Conservation (phyloP, 2,329 filamentous ascomycete species). For the Aspergillus amoenus region DNA sequence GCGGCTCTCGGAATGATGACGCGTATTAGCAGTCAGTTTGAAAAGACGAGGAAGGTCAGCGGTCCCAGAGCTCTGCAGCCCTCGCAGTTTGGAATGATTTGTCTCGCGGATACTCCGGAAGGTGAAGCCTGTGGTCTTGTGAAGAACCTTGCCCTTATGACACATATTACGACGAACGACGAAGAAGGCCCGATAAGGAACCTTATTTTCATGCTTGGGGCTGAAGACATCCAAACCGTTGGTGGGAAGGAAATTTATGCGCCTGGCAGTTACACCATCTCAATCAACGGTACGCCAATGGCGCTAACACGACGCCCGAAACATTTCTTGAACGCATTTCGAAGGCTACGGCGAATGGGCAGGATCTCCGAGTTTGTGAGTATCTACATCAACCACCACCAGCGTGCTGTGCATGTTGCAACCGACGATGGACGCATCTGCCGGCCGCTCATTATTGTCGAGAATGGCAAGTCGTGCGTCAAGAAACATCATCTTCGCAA, state of each 20-base stretch:
- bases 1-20: constrained; percentile 99
- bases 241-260: constrained; percentile 84
- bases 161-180: constrained; percentile 95
- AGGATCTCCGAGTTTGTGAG: constrained; percentile 95
- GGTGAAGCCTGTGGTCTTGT: constrained; percentile 97
- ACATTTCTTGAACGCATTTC: constrained; percentile 79
- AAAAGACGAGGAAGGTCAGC: constrained; percentile 95
- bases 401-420: constrained; percentile 88
- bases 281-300: constrained; percentile 92
- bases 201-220: constrained; percentile 81
- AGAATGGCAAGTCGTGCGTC: constrained; percentile 80
- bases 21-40: constrained; percentile 95
- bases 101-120: constrained; percentile 95
- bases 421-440: constrained; percentile 97
- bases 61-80: constrained; percentile 94
- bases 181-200: constrained; percentile 87
- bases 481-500: constrained; percentile 75
- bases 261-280: constrained; percentile 81
- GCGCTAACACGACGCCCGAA: constrained; percentile 85
- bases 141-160: constrained; percentile 98
- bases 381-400: constrained; percentile 92
- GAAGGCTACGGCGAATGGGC: constrained; percentile 81
- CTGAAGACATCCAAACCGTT: constrained; percentile 76
- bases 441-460: constrained; percentile 91
- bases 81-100: constrained; percentile 98